Evolutionary conservation across 1,284 basidiomycete species (phyloP).

Genomic region (Rhodotorula sp.): DNA sequence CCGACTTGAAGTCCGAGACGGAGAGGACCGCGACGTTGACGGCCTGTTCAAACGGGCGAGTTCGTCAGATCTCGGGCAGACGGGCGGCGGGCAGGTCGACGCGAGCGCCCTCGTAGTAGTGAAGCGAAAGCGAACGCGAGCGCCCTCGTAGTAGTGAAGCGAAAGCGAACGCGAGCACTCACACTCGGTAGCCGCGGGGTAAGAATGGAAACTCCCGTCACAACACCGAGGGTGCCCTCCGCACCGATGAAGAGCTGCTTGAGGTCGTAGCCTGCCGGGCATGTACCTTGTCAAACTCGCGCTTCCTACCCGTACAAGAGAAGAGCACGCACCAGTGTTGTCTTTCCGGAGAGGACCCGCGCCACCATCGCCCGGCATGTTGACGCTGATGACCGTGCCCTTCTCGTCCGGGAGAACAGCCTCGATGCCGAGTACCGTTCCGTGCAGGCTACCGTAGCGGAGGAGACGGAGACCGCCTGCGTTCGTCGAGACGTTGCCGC

Average conservation of each 20-base stretch:
- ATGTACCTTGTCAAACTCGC: neutral
- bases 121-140: neutral
- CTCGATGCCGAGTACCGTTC: slow-evolving; percentile 93
- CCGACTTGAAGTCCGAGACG: slow-evolving; percentile 58
- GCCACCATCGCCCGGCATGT: slow-evolving; percentile 51
- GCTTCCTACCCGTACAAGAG: neutral
- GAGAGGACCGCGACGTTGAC: slow-evolving; percentile 61
- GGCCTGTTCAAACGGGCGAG: slow-evolving; percentile 55
- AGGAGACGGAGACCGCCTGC: slow-evolving; percentile 92
- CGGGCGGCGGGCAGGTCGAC: no score
- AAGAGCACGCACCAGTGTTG: slow-evolving; percentile 74
- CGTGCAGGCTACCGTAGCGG: slow-evolving; percentile 93
- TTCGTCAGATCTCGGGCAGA: neutral
- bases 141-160: neutral
- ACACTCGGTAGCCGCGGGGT: slow-evolving; percentile 84
- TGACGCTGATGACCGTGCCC: slow-evolving; percentile 82
- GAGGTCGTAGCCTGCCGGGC: slow-evolving; percentile 80
- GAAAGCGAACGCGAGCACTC: slow-evolving; percentile 20
- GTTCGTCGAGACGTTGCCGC: slow-evolving; percentile 96
- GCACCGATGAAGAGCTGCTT: slow-evolving; percentile 99
- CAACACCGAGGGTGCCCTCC: slow-evolving; percentile 92
- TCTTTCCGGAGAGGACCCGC: slow-evolving; percentile 76
- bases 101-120: no score
- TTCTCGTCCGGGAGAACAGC: slow-evolving; percentile 85
- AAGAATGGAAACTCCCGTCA: slow-evolving; percentile 93